Conservation (phyloP, 2,329 filamentous ascomycete genomes). For the Colletotrichum sp. region DNA sequence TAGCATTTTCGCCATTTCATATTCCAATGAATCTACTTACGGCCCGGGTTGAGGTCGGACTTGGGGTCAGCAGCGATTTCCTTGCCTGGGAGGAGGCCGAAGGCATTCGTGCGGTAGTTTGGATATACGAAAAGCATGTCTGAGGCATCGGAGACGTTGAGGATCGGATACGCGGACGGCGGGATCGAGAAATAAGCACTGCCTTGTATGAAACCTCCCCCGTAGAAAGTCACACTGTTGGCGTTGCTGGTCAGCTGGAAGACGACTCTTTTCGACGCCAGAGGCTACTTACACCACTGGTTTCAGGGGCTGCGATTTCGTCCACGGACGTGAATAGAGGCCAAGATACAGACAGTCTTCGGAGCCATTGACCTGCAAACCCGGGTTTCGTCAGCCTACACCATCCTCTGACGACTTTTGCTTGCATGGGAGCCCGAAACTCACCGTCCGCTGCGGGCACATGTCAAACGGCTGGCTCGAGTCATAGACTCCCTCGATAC, state of each 20-base stretch:
- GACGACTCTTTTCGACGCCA: background rate
- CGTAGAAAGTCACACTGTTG: slow-evolving; percentile 26
- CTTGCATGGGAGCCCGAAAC: background rate
- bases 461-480: slow-evolving; percentile 60
- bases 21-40: background rate
- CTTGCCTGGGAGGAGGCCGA: slow-evolving; percentile 58
- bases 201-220: slow-evolving; percentile 66
- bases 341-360: slow-evolving; percentile 69
- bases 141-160: slow-evolving; percentile 57
- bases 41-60: slow-evolving; percentile 55
- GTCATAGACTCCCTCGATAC: slow-evolving; percentile 55
- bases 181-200: slow-evolving; percentile 59
- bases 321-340: slow-evolving; percentile 64
- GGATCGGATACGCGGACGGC: slow-evolving; percentile 60
- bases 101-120: slow-evolving; percentile 63
- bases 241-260: background rate
- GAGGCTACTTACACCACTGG: slow-evolving; percentile 50
- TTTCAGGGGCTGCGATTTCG: slow-evolving; percentile 41
- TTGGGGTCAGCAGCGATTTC: slow-evolving; percentile 45
- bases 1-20: background rate
- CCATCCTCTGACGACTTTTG: background rate
- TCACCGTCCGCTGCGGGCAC: slow-evolving; percentile 61
- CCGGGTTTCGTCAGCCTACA: background rate
- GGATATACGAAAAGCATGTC: slow-evolving; percentile 51
- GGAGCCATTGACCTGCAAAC: slow-evolving; percentile 47